Evolutionary conservation across 1,284 basidiomycete genomes (phyloP).

Genomic region (Fomitopsis pinicola): DNA sequence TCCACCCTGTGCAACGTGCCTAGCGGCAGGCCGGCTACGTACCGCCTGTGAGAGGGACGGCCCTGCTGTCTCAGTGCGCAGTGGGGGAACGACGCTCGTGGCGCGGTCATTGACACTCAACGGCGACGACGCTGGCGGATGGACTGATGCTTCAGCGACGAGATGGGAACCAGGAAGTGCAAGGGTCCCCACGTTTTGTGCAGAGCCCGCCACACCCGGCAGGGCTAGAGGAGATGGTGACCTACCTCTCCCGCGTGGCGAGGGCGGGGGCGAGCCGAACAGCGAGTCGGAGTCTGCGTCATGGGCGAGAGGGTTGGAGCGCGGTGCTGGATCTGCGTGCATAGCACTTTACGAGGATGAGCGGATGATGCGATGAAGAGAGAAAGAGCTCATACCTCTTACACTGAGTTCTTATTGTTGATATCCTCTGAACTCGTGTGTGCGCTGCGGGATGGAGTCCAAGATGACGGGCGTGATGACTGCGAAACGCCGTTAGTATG

Average conservation of each 20-base stretch:
- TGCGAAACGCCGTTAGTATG: background rate
- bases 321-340: constrained; percentile 12
- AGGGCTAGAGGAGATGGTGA: constrained; percentile 58
- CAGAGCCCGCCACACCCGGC: constrained; percentile 42
- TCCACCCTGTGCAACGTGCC: constrained; percentile 4
- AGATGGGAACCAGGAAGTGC: constrained; percentile 90
- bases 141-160: constrained; percentile 76
- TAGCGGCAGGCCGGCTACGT: constrained; percentile 1
- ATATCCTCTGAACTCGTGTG: background rate
- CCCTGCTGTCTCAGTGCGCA: background rate
- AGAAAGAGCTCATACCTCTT: background rate
- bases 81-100: constrained; percentile 10
- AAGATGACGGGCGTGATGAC: background rate
- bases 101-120: constrained; percentile 31
- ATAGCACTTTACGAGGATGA: constrained; percentile 12
- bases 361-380: background rate
- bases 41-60: constrained; percentile 1
- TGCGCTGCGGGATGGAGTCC: background rate
- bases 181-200: constrained; percentile 90
- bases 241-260: constrained; percentile 65
- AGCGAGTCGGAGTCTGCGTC: constrained; percentile 61
- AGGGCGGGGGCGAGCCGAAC: constrained; percentile 75
- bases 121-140: constrained; percentile 62
- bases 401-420: background rate
- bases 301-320: constrained; percentile 11